phyloP scores from a whole-genome alignment of 306 rosid species.

The Cotoneaster glaucophyllus region DNA sequence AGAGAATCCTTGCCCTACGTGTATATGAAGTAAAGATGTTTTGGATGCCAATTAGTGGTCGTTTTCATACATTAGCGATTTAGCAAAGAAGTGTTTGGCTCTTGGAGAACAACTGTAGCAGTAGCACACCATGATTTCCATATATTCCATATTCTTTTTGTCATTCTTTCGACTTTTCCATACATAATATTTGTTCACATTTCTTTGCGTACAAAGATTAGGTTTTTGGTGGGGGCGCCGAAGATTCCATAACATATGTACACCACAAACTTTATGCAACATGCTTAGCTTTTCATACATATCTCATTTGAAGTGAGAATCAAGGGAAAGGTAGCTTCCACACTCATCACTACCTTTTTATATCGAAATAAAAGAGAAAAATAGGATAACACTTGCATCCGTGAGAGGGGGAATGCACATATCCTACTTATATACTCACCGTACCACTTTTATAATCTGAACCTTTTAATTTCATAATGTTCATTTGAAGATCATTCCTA shows the following conservation, averaged over 20 bases:
- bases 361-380: background rate
- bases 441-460: too few relatives aligned
- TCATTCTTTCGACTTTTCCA: too few relatives aligned
- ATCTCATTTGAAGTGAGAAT: conserved; percentile 21
- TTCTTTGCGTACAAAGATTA: background rate
- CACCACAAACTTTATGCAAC: conserved; percentile 20
- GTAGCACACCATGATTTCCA: conserved; percentile 27
- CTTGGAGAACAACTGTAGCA: conserved; percentile 43
- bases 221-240: conserved; percentile 18
- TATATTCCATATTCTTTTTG: background rate
- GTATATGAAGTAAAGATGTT: background rate
- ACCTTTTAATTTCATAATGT: too few relatives aligned
- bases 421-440: too few relatives aligned
- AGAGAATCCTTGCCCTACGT: background rate
- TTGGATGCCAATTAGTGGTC: too few relatives aligned
- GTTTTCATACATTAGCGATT: too few relatives aligned
- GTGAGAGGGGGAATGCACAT: too few relatives aligned
- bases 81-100: conserved; percentile 32
- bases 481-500: too few relatives aligned
- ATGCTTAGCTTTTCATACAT: background rate
- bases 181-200: background rate
- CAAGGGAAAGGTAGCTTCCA: conserved; percentile 27
- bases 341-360: conserved; percentile 13
- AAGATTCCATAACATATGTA: conserved; percentile 11
- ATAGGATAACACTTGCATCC: background rate